A percentile compares a stretch with the other conserved stretches of the same genome.
Conservation (phyloP, 2,329 filamentous ascomycete genomes). For the Cercospora zeae-maydis region DNA sequence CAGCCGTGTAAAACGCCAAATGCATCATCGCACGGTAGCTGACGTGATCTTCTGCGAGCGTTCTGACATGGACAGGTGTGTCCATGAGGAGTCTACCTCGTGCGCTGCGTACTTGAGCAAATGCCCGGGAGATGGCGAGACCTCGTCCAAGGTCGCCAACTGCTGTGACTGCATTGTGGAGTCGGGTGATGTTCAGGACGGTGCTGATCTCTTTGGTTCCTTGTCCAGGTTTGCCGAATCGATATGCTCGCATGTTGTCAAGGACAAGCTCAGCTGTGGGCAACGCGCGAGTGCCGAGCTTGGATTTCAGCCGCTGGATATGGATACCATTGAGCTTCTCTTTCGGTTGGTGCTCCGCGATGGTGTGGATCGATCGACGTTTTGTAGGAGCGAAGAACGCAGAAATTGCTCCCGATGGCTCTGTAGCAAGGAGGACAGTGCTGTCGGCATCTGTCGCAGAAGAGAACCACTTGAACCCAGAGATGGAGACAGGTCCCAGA, state of each 20-base stretch:
- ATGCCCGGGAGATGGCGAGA: constrained; percentile 56
- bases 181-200: constrained; percentile 63
- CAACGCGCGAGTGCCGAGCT: constrained; percentile 65
- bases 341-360: constrained; percentile 37
- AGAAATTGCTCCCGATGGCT: constrained; percentile 45
- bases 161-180: constrained; percentile 55
- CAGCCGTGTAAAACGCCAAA: neutral
- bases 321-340: constrained; percentile 57
- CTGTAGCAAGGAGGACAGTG: constrained; percentile 58
- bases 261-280: constrained; percentile 69
- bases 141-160: constrained; percentile 55
- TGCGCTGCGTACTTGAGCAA: constrained; percentile 55
- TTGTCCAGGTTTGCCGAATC: constrained; percentile 63
- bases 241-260: constrained; percentile 42
- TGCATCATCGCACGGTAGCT: neutral
- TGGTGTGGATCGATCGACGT: constrained; percentile 54
- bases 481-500: constrained; percentile 50
- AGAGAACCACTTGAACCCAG: constrained; percentile 71
- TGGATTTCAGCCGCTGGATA: constrained; percentile 68
- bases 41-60: constrained; percentile 49
- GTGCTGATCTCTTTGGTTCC: constrained; percentile 66
- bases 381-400: constrained; percentile 63
- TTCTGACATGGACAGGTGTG: constrained; percentile 56
- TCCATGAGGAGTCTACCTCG: constrained; percentile 49
- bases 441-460: constrained; percentile 64